A percentile compares a stretch with the other conserved stretches of the same genome.
Evolutionary conservation across 257 asterid species (phyloP).

Genomic region (Plantago major): DNA sequence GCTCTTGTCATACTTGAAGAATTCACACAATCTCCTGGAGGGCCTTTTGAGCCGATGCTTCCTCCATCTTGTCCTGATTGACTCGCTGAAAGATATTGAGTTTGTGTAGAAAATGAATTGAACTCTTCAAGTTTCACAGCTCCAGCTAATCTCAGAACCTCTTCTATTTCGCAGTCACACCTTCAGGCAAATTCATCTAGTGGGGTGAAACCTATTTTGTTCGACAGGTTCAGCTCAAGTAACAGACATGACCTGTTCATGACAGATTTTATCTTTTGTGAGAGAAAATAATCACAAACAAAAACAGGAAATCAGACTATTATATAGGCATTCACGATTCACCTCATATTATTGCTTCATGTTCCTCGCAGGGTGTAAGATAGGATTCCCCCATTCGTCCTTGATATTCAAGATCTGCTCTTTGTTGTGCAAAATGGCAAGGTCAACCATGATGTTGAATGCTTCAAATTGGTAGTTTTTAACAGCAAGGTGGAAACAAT

Average conservation of each 20-base stretch:
- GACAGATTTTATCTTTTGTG: background rate
- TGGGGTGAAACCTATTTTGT: constrained; percentile 42
- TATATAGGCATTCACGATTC: background rate
- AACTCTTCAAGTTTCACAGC: constrained; percentile 6
- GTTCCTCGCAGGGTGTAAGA: constrained; percentile 34
- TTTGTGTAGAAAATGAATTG: background rate
- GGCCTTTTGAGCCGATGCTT: background rate
- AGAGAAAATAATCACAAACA: constrained; percentile 1
- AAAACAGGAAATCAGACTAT: constrained; percentile 11
- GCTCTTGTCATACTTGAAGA: constrained; percentile 11
- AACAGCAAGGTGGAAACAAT: constrained; percentile 23
- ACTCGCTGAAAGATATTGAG: too few relatives aligned
- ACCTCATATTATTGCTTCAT: constrained; percentile 33
- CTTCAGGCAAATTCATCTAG: constrained; percentile 35
- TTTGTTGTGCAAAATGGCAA: constrained; percentile 8
- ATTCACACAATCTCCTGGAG: constrained; percentile 2
- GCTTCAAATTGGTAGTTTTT: constrained; percentile 11
- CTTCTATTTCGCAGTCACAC: constrained; percentile 39
- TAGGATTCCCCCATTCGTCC: constrained; percentile 26
- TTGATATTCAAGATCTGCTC: constrained; percentile 18
- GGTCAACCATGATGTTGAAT: constrained; percentile 14
- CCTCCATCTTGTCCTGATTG: background rate
- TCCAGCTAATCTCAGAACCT: constrained; percentile 36
- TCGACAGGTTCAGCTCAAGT: constrained; percentile 36
- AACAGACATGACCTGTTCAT: constrained; percentile 36